These are phyloP conservation scores for Penicillium capsulatum DNA, from an alignment of 2,329 filamentous ascomycete species.

Conservation along the genomic window DNA sequence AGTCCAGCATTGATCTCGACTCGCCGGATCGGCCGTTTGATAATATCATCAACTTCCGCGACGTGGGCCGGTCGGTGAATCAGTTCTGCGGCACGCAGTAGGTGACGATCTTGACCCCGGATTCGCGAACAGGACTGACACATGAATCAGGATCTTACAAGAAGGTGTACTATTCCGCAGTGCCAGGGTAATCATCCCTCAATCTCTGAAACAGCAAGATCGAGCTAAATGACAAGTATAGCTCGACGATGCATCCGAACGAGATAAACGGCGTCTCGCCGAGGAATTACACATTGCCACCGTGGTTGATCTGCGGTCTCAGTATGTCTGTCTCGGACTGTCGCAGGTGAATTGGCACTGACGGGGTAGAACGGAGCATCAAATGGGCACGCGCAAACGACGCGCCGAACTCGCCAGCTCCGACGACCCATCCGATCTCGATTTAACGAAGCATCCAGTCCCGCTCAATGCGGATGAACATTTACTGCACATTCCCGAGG, in stretches of 20 bases:
- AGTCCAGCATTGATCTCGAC: conserved; percentile 32
- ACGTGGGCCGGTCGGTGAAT: conserved; percentile 68
- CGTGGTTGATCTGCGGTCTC: conserved; percentile 74
- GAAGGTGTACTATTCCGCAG: conserved; percentile 66
- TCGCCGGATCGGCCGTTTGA: conserved; percentile 45
- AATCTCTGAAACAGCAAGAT: no score
- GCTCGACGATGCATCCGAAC: conserved; percentile 65
- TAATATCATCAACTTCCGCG: conserved; percentile 69
- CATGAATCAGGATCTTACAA: conserved; percentile 43
- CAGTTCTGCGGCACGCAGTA: conserved; percentile 54
- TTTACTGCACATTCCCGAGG: conserved; percentile 59
- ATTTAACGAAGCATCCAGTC: conserved; percentile 36
- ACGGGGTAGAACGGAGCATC: conserved; percentile 74
- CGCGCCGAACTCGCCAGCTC: conserved; percentile 34
- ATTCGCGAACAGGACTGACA: conserved; percentile 9
- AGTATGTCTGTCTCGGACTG: conserved; percentile 45
- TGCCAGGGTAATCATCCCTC: conserved; percentile 55
- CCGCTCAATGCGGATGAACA: conserved; percentile 50
- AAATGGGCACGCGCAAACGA: conserved; percentile 62
- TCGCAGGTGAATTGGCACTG: no score
- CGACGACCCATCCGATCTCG: conserved; percentile 19
- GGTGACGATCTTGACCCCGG: conserved; percentile 12
- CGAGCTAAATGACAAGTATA: no score
- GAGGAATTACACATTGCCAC: conserved; percentile 62
- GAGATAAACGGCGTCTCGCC: conserved; percentile 59